Base-by-base conservation (phyloP, 192 early-diverging fungal genomes). In the Chytriomyces sp. region DNA sequence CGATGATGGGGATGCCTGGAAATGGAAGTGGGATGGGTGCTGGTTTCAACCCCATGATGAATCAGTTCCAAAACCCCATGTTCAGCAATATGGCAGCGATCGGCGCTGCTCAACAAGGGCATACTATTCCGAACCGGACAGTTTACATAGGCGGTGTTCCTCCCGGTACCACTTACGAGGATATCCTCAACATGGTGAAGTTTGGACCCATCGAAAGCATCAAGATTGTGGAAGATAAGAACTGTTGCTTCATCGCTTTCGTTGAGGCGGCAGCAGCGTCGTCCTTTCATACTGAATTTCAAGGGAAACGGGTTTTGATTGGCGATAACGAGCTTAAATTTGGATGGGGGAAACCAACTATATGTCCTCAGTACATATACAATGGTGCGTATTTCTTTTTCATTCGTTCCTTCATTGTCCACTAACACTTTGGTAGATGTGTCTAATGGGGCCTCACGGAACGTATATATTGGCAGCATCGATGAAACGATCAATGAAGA, bases 71-170 rank as follows among this genome's bases (percentile, higher is more conserved):
- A 44, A 7, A 32, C 8, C 39, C 62, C 62, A 64, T 64, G 62
- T 64, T 64, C 49, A 36, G 14, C 32, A 37, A 12, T 36, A 14
- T 14, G 14, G 22, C 22, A 22, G 44, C 17, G 14, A n/a, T n/a
- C n/a, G 41, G 41, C 10, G 12, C 41, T 49, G 17, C 14, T 49
- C 14, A n/a, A 22, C 44, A 49, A 22, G 44, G 44, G 17, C n/a
- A n/a, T n/a, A n/a, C 30, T 60, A 83, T 58, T 69, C 85, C 84
- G 19, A 84, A 80, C 56, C 87, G 93, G 36, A 96, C 94, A 3
- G 77, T 96, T 12, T 96, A 94, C 74, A 71, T 96, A 38, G 94
- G 94, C 52, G 91, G 92, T 61, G 72, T 96, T 14, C 88, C 92
- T 1, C 10, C 83, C 0, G 83, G 81, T 37, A 77, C 81, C 5